A percentile compares a stretch with the other conserved stretches of the same genome.
Evolutionary conservation across 495 filamentous ascomycete genomes (phyloP).

Genomic region (Penicillium odoratum): DNA sequence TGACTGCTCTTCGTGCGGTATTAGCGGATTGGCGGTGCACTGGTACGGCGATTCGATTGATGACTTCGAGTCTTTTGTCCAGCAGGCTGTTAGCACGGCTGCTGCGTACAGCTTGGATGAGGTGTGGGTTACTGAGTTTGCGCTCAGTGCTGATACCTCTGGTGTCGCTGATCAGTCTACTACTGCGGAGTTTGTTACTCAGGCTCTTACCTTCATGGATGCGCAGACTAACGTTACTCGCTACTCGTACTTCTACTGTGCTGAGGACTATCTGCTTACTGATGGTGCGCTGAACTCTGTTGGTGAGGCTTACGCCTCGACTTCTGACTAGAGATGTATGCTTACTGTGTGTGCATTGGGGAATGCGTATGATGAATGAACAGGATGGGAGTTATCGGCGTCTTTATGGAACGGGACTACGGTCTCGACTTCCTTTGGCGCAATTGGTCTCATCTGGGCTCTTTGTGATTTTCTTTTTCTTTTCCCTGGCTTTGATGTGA

Average conservation of each 20-base stretch:
- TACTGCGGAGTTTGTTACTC: slow-evolving; percentile 53
- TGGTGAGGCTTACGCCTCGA: slow-evolving; percentile 26
- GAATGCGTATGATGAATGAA: background rate
- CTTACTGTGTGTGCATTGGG: background rate
- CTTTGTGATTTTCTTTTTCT: background rate
- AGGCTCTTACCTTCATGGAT: slow-evolving; percentile 68
- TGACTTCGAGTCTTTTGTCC: slow-evolving; percentile 61
- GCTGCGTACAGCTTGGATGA: slow-evolving; percentile 48
- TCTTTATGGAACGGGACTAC: background rate
- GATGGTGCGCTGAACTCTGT: slow-evolving; percentile 24
- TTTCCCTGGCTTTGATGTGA: background rate
- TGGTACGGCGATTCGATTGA: slow-evolving; percentile 60
- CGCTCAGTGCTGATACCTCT: slow-evolving; percentile 37
- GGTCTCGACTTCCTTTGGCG: slow-evolving; percentile 1
- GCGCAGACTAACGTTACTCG: slow-evolving; percentile 60
- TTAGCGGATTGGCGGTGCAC: slow-evolving; percentile 68
- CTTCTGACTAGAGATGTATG: background rate
- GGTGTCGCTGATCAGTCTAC: slow-evolving; percentile 42
- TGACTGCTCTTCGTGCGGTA: slow-evolving; percentile 58
- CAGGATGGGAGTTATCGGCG: slow-evolving; percentile 5
- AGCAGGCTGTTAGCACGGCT: slow-evolving; percentile 49
- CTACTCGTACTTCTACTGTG: slow-evolving; percentile 80
- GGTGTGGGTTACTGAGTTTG: slow-evolving; percentile 84
- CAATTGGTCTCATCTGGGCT: slow-evolving; percentile 3
- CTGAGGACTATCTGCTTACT: slow-evolving; percentile 36